A percentile compares a stretch with the other conserved stretches of the same genome.
Evolutionary conservation across 2,329 filamentous ascomycete genomes (phyloP).

Genomic region (Phaeosphaeriaceae sp.): DNA sequence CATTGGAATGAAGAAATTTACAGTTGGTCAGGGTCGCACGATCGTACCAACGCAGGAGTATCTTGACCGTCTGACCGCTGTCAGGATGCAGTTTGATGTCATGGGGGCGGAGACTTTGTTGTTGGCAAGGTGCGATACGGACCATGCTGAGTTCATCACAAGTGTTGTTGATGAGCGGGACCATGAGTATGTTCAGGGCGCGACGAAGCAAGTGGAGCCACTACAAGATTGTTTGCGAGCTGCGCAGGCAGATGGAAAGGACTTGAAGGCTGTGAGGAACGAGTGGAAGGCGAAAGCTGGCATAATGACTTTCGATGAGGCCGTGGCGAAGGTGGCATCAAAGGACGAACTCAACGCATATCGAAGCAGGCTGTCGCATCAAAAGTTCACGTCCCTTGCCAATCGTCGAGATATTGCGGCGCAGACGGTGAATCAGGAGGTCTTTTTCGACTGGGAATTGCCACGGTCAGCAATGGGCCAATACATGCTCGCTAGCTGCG

Average conservation of each 20-base stretch:
- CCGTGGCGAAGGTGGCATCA: conserved; percentile 36
- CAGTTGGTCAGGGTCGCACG: conserved; percentile 51
- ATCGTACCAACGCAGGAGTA: conserved; percentile 53
- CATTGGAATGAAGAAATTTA: conserved; percentile 56
- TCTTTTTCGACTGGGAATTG: conserved; percentile 46
- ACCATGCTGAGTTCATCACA: conserved; percentile 51
- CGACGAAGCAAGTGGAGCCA: conserved; percentile 42
- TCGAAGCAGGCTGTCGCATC: conserved; percentile 11
- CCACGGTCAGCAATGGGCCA: conserved; percentile 45
- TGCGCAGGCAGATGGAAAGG: conserved; percentile 30
- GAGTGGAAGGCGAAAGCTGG: conserved; percentile 44
- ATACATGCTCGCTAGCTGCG: conserved; percentile 45
- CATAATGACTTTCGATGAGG: conserved; percentile 48
- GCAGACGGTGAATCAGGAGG: conserved; percentile 27
- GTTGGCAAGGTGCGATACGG: conserved; percentile 50
- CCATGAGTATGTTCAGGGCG: conserved; percentile 51
- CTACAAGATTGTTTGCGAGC: conserved; percentile 32
- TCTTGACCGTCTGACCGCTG: conserved; percentile 44
- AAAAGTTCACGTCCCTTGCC: conserved; percentile 11
- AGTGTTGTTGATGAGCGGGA: conserved; percentile 49
- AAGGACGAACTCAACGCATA: conserved; percentile 39
- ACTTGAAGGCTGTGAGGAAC: conserved; percentile 32
- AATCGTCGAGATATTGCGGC: conserved; percentile 23
- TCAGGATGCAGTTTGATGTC: conserved; percentile 52
- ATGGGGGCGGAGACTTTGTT: conserved; percentile 52